Evolutionary conservation across 306 rosid species (phyloP).

Genomic region (Cicer cuneatum): DNA sequence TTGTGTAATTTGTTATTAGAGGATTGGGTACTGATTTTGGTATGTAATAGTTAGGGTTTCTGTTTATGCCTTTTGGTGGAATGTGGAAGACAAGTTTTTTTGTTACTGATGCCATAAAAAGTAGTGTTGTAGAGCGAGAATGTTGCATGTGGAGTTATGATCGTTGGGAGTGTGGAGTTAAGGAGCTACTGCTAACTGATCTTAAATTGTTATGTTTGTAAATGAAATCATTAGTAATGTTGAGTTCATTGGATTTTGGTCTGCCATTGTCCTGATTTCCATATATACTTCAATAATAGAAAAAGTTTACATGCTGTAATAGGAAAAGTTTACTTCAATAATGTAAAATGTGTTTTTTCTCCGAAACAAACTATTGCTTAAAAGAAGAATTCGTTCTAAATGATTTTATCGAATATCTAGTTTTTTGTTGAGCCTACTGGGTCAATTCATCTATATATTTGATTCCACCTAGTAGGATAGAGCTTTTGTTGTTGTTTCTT

Average conservation of each 20-base stretch:
- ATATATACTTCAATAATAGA: neutral
- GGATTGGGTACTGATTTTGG: neutral
- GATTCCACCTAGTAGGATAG: neutral
- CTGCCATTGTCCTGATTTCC: slow-evolving; percentile 12
- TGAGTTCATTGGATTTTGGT: neutral
- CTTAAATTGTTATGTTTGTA: slow-evolving; percentile 14
- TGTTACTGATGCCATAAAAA: slow-evolving; percentile 12
- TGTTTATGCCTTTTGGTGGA: slow-evolving; percentile 2
- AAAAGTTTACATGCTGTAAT: neutral
- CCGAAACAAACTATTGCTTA: slow-evolving; percentile 1
- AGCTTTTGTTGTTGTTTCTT: slow-evolving; percentile 7
- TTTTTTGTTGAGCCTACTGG: neutral
- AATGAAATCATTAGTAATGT: neutral
- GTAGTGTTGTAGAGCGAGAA: neutral
- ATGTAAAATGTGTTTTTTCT: neutral
- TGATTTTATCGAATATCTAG: slow-evolving; percentile 15
- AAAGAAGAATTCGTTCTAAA: neutral
- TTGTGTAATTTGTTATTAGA: slow-evolving; percentile 2
- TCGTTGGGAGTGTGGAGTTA: neutral
- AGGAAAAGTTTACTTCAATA: neutral
- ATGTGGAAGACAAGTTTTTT: neutral
- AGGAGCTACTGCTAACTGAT: slow-evolving; percentile 1
- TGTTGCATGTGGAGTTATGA: slow-evolving; percentile 6
- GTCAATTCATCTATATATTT: neutral
- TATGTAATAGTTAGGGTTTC: slow-evolving; percentile 6